Evolutionary conservation across 1,284 basidiomycete species (phyloP).

Genomic region (Exobasidium cylindrosporum): DNA sequence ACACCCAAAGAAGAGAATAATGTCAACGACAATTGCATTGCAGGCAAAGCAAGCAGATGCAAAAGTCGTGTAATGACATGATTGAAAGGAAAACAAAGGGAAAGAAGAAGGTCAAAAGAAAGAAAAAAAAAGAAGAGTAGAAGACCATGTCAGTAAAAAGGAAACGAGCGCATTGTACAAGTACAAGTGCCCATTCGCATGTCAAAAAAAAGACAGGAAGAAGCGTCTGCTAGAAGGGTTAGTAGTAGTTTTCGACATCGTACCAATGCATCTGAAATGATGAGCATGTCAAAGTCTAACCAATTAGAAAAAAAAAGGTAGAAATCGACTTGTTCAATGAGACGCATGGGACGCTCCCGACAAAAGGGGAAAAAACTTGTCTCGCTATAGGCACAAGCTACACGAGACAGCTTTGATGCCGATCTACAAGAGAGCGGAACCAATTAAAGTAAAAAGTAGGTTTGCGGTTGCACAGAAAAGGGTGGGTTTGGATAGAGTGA

Average conservation of each 20-base stretch:
- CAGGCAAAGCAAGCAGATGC: slow-evolving; percentile 23
- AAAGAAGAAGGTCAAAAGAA: neutral
- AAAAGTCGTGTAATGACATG: slow-evolving; percentile 23
- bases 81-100: neutral
- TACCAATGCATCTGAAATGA: neutral
- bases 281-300: no score
- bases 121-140: neutral
- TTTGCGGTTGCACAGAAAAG: neutral
- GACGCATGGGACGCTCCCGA: neutral
- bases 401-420: neutral
- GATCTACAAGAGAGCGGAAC: neutral
- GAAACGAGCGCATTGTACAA: no score
- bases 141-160: neutral
- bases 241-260: slow-evolving; percentile 10
- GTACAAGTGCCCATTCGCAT: no score
- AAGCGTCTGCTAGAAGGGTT: neutral
- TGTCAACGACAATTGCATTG: slow-evolving; percentile 43
- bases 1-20: neutral
- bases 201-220: no score
- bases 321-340: neutral
- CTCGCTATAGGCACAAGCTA: neutral
- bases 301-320: no score
- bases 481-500: neutral
- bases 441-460: neutral
- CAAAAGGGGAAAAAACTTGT: no score